A percentile compares a stretch with the other conserved stretches of the same genome.
phyloP scores from a whole-genome alignment of 2,329 filamentous ascomycete species.

The Macroventuria anomochaeta region DNA sequence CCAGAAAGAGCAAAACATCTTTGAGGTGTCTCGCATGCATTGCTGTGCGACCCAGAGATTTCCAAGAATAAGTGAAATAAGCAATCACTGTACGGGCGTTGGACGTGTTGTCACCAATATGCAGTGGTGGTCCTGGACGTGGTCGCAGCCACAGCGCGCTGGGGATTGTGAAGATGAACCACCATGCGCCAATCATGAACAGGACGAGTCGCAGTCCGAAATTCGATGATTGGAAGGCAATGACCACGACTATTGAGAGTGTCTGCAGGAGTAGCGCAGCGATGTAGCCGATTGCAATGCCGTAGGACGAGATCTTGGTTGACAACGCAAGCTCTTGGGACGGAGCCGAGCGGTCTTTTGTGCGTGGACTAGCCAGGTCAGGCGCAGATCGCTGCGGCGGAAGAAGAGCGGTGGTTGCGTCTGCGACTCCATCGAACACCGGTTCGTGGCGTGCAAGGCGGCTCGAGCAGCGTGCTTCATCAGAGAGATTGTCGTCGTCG shows the following conservation, averaged over 20 bases:
- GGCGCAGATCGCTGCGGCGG: constrained; percentile 30
- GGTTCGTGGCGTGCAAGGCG: constrained; percentile 34
- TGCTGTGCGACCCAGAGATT: constrained; percentile 79
- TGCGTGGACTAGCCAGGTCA: constrained; percentile 41
- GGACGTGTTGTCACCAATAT: constrained; percentile 35
- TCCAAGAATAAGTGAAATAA: constrained; percentile 86
- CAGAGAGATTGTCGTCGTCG: constrained; percentile 25
- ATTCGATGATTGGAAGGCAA: constrained; percentile 68
- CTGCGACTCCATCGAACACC: constrained; percentile 36
- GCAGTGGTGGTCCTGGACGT: constrained; percentile 79
- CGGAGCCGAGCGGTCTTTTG: constrained; percentile 45
- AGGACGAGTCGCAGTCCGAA: constrained; percentile 87
- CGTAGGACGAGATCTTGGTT: constrained; percentile 88
- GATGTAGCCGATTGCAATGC: constrained; percentile 92
- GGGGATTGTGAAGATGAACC: constrained; percentile 89
- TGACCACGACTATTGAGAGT: constrained; percentile 76
- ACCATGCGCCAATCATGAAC: constrained; percentile 88
- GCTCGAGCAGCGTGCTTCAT: constrained; percentile 35
- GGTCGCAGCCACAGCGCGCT: constrained; percentile 86
- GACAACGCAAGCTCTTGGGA: constrained; percentile 79
- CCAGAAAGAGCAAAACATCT: constrained; percentile 80
- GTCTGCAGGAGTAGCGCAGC: constrained; percentile 86
- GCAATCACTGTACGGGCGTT: constrained; percentile 63
- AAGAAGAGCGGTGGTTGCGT: constrained; percentile 49
- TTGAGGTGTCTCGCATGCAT: constrained; percentile 73